Base-by-base conservation (phyloP, 1,284 basidiomycete genomes). In the Cryptococcus maquisensis region DNA sequence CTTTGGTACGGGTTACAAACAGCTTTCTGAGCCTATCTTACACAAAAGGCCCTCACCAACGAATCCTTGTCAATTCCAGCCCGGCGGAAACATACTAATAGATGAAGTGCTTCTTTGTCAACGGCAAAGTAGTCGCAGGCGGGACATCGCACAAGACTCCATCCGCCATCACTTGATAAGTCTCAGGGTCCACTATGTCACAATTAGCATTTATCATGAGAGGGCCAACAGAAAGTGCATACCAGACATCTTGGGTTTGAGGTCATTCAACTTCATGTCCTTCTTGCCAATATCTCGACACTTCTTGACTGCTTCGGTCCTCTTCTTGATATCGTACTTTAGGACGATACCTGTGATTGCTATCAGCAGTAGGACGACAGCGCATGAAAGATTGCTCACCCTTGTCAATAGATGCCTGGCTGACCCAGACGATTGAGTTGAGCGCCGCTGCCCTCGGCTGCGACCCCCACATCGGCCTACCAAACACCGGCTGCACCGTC, bases 231-330 rank as follows among this genome's bases (percentile, higher is more conserved):
- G n/a, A 16, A 16, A 18, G n/a, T 15, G 13, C 72, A 57, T 55
- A 74, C 74, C 74, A 13, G 63, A 79, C 83, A 98, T 89, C 71
- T 80, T 81, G 2, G 95, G 96, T 60, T 84, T 84, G 49, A 81
- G 76, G 55, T 84, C 80, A 74, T 98, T 98, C 82, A 85, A 88
- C 77, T 96, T 98, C 91, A 98, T 94, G 71, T 94, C 86, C 66
- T 82, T 82, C 80, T 98, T 98, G 28, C 75, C 81, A 45, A 98
- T 80, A 1, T 74, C 77, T 32, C 93, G 81, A 67, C 94, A 98
- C 13, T 82, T 82, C 55, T 79, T 81, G 39, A 98, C 95, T 0
- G 90, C 83, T 61, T 86, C 85, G 12, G 83, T 76, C 3, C 82
- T 80, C 76, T 97, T 97, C 26, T 79, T 77, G 12, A 97, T 80